phyloP scores from a whole-genome alignment of 495 filamentous ascomycete genomes.

The Annulohypoxylon nitens region DNA sequence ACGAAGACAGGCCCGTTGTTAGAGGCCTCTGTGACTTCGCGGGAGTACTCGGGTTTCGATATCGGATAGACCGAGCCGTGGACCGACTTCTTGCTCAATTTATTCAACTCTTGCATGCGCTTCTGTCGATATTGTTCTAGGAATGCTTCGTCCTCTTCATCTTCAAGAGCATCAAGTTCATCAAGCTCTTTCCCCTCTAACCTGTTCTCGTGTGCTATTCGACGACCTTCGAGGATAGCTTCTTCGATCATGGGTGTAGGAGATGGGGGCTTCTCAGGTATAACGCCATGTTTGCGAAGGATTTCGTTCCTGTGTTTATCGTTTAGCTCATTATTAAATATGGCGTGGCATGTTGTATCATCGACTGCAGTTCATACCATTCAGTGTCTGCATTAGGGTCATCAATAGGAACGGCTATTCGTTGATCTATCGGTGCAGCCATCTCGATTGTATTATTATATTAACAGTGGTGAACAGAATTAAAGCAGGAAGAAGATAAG shows the following conservation, averaged over 20 bases:
- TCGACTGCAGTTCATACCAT: constrained; percentile 71
- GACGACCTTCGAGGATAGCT: constrained; percentile 85
- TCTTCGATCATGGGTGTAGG: constrained; percentile 96
- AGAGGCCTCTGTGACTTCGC: constrained; percentile 93
- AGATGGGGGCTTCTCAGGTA: constrained; percentile 95
- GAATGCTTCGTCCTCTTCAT: constrained; percentile 91
- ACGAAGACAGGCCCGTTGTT: constrained; percentile 80
- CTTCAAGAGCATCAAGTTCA: constrained; percentile 92
- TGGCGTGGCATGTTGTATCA: background rate
- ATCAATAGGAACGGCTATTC: constrained; percentile 83
- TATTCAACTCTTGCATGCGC: constrained; percentile 82
- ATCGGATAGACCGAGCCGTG: constrained; percentile 93
- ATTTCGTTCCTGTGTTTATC: constrained; percentile 88
- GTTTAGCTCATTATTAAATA: constrained; percentile 21
- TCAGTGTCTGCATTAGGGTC: constrained; percentile 98
- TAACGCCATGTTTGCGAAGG: constrained; percentile 93
- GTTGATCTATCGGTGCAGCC: constrained; percentile 77
- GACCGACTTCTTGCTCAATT: constrained; percentile 77
- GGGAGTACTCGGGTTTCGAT: constrained; percentile 90
- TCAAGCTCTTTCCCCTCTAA: constrained; percentile 94
- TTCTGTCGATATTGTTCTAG: constrained; percentile 87
- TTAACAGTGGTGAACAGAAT: background rate
- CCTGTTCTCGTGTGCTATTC: constrained; percentile 86
- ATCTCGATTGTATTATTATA: constrained; percentile 61
- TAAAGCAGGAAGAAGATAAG: background rate